Percentiles rank a stretch among this genome's conserved stretches.
Conservation (phyloP, 768 basidiomycete genomes). For the Tricholoma saponaceum region DNA sequence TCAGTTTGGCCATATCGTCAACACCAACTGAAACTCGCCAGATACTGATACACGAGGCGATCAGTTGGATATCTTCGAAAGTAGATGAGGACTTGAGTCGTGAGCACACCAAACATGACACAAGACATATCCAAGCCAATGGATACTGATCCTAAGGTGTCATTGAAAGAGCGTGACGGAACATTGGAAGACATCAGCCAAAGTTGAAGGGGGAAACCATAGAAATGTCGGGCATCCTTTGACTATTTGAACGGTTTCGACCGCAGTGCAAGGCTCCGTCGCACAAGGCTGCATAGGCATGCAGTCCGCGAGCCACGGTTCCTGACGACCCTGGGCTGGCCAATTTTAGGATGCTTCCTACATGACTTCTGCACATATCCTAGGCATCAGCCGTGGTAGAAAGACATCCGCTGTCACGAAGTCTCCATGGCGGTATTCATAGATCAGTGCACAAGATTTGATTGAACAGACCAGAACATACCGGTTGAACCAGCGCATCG, state of each 20-base stretch:
- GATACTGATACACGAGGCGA: constrained; percentile 25
- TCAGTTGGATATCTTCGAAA: constrained; percentile 34
- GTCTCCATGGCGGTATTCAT: no score
- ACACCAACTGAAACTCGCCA: constrained; percentile 19
- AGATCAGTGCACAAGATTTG: no score
- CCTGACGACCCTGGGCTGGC: no score
- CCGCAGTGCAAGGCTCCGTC: background rate
- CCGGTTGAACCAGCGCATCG: no score
- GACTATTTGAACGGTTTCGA: background rate
- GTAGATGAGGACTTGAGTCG: constrained; percentile 34
- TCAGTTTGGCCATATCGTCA: background rate
- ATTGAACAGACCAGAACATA: no score
- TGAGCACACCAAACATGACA: constrained; percentile 35
- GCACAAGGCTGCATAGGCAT: no score
- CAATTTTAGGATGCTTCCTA: no score
- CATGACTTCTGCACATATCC: no score
- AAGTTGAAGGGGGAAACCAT: background rate
- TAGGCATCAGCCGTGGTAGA: no score
- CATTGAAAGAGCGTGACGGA: constrained; percentile 15
- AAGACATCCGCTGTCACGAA: no score
- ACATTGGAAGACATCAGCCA: background rate
- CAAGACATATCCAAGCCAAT: constrained; percentile 37
- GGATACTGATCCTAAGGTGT: constrained; percentile 36
- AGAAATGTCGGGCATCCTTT: background rate
- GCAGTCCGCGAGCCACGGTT: no score